Conservation (phyloP, 768 basidiomycete species). For the Kwoniella europaea region DNA sequence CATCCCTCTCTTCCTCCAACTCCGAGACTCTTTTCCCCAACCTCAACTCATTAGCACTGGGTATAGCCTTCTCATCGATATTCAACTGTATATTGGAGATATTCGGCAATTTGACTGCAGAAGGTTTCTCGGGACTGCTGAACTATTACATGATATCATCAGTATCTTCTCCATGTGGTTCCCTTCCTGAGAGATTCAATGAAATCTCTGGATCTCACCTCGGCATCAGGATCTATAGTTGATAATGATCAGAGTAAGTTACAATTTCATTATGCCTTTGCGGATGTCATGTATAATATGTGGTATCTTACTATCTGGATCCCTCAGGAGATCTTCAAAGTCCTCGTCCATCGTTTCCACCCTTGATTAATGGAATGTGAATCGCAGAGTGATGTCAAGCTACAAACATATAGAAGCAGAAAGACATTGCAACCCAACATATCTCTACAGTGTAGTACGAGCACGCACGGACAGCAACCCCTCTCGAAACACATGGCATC, state of each 20-base stretch:
- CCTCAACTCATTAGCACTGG: conserved; percentile 35
- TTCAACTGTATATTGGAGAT: neutral
- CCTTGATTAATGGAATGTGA: neutral
- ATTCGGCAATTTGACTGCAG: conserved; percentile 7
- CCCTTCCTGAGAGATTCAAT: too few relatives aligned
- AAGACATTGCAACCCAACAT: too few relatives aligned
- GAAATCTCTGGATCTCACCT: neutral
- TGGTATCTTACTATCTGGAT: conserved; percentile 8
- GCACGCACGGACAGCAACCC: neutral
- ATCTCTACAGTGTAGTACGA: neutral
- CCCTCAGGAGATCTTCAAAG: conserved; percentile 32
- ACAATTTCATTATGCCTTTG: too few relatives aligned
- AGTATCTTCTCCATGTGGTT: too few relatives aligned
- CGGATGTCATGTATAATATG: neutral
- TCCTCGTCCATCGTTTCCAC: conserved; percentile 27
- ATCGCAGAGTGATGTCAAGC: too few relatives aligned
- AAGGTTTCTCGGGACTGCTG: conserved; percentile 18
- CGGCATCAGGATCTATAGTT: conserved; percentile 7
- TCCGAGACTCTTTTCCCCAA: conserved; percentile 30
- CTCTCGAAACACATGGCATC: neutral
- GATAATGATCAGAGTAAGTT: too few relatives aligned
- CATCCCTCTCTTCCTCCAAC: conserved; percentile 36
- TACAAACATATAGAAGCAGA: too few relatives aligned
- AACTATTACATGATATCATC: neutral
- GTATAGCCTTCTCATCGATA: conserved; percentile 19